Conservation (phyloP, 192 early-diverging fungal genomes). For the Phycomyces blakesleeanus region DNA sequence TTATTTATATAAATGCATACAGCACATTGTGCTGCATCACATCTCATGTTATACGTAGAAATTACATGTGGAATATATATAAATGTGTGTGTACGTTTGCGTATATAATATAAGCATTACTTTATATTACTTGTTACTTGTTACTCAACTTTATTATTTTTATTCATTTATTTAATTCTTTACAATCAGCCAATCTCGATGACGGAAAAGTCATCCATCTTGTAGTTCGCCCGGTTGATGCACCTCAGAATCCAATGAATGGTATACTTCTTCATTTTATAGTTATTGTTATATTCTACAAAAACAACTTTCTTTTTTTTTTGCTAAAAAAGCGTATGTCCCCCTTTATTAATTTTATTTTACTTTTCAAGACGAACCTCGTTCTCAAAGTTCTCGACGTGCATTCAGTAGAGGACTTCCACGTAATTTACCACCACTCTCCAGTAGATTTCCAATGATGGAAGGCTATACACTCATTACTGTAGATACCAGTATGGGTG, state of each 20-base stretch:
- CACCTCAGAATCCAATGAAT: slow-evolving; percentile 41
- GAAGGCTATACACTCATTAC: slow-evolving; percentile 36
- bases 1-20: too few species aligned
- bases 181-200: slow-evolving; percentile 40
- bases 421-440: slow-evolving; percentile 2
- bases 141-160: too few species aligned
- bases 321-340: too few species aligned
- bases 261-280: slow-evolving; percentile 29
- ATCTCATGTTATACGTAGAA: too few species aligned
- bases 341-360: too few species aligned
- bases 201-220: slow-evolving; percentile 50
- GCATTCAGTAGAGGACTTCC: slow-evolving; percentile 4
- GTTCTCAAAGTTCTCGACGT: slow-evolving; percentile 6
- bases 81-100: too few species aligned
- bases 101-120: too few species aligned
- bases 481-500: slow-evolving; percentile 19
- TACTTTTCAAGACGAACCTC: slow-evolving; percentile 19
- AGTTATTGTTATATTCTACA: neutral
- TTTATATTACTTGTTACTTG: too few species aligned
- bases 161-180: too few species aligned
- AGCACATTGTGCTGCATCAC: neutral
- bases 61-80: too few species aligned
- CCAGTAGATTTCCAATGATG: slow-evolving; percentile 27
- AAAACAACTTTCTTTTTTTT: too few species aligned
- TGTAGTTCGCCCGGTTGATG: slow-evolving; percentile 46